These are phyloP conservation scores for Xylaria multiplex DNA, from an alignment of 2,329 filamentous ascomycete species.

Conservation along the genomic window DNA sequence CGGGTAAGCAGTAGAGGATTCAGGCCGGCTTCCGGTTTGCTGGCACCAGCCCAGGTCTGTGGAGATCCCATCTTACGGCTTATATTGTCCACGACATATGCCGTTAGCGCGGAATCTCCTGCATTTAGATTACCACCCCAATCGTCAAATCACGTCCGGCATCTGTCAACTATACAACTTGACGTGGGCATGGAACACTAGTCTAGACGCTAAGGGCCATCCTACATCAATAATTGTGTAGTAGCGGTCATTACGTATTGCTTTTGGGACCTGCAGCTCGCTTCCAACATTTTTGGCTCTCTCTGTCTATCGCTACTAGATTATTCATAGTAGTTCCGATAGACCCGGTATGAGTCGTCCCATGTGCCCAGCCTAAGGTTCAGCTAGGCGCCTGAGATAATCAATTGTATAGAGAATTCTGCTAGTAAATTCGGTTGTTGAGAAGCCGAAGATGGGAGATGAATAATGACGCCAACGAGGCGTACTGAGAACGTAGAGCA, in stretches of 20 bases:
- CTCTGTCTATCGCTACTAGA: conserved; percentile 6
- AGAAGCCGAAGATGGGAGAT: neutral
- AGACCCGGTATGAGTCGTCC: conserved; percentile 16
- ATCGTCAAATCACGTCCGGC: conserved; percentile 15
- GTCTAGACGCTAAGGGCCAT: neutral
- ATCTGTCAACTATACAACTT: neutral
- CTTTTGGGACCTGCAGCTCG: conserved; percentile 21
- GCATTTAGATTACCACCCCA: conserved; percentile 10
- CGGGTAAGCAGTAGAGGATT: conserved; percentile 4
- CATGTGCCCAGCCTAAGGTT: neutral
- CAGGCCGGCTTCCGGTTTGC: conserved; percentile 23
- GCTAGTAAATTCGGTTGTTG: neutral
- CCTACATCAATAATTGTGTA: conserved; percentile 11
- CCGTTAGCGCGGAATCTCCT: conserved; percentile 12
- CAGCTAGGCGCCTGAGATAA: neutral
- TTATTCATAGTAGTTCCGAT: conserved; percentile 10
- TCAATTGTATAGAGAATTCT: conserved; percentile 1
- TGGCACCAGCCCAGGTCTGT: neutral
- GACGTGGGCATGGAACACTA: conserved; percentile 13
- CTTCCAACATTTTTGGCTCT: conserved; percentile 19
- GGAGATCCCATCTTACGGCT: conserved; percentile 2
- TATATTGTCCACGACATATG: conserved; percentile 9
- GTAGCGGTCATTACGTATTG: neutral
- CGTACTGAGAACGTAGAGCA: neutral
- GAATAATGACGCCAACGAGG: neutral